These are phyloP conservation scores for Linnemannia exigua DNA, from an alignment of 192 early-diverging fungal genomes.

Conservation along the genomic window DNA sequence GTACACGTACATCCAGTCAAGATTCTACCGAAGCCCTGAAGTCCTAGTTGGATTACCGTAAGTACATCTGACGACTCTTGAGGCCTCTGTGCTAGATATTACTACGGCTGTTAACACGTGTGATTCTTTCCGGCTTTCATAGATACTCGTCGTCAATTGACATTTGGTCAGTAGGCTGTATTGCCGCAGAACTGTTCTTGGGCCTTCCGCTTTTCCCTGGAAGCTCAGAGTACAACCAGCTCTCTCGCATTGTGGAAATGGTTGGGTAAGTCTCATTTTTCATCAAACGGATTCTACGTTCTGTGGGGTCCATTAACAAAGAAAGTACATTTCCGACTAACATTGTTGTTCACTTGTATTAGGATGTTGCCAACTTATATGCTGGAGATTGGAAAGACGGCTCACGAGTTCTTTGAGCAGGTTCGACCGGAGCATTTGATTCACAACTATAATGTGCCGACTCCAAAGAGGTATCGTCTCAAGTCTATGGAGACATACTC, in stretches of 20 bases:
- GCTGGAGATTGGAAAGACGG: slow-evolving; percentile 93
- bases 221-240: slow-evolving; percentile 95
- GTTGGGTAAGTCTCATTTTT: slow-evolving; percentile 72
- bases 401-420: slow-evolving; percentile 89
- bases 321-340: not conserved
- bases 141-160: slow-evolving; percentile 93
- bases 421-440: slow-evolving; percentile 47
- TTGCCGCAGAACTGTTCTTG: slow-evolving; percentile 96
- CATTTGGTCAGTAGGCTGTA: slow-evolving; percentile 99
- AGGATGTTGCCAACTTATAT: slow-evolving; percentile 90
- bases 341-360: not conserved
- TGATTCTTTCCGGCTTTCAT: slow-evolving; percentile 1
- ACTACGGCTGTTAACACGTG: not conserved
- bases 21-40: slow-evolving; percentile 97
- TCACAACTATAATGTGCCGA: slow-evolving; percentile 17
- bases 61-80: not conserved
- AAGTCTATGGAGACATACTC: slow-evolving; percentile 88
- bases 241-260: slow-evolving; percentile 94
- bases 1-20: slow-evolving; percentile 98
- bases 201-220: slow-evolving; percentile 98
- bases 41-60: slow-evolving; percentile 91
- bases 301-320: too few species aligned
- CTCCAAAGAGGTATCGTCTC: slow-evolving; percentile 70
- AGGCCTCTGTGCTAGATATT: not conserved
- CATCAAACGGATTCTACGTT: too few species aligned